Base-by-base conservation (phyloP, 129 eudicot species). In the Kitagawia praeruptora region DNA sequence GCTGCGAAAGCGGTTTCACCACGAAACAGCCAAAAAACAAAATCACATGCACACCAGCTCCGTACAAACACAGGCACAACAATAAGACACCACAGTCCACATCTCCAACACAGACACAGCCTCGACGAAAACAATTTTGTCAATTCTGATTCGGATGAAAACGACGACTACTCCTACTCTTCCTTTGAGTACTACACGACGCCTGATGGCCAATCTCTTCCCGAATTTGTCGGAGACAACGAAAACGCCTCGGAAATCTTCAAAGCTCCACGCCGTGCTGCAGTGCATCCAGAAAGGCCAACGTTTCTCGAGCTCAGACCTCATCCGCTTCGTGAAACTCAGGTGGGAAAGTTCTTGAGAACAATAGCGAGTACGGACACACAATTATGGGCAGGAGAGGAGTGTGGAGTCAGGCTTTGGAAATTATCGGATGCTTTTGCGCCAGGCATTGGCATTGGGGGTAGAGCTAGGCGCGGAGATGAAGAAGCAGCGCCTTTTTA, bases 361-460 rank as follows among this genome's bases (percentile, higher is more conserved):
- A 87, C 98, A 0, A 90, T 96, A 39, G 93, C 90, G 0, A 87
- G 97, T 77, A 96, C 99, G 28, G 91, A 92, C 74, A 90, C 93
- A 7, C 98, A 96, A 49, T 40, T 96, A 46, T 96, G 99, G 99
- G 99, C 93, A 8, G 99, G 99, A 14, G 97, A 89, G 83, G 99
- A 96, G 80, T 86, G 81, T 6, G 99, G 99, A 31, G 97, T 96
- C 25, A 76, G 99, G 87, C 89, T 92, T 27, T 96, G 99, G 99
- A 89, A 89, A 39, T 85, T 89, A 41, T 31, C 85, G 2, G 98
- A 96, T 64, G 87, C 89, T 46, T 96, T 79, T 70, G 88, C 86
- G 70, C 85, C 95, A 0, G 99, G 99, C 48, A 71, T 74, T 23
- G 99, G 99, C 49, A 53, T 86, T 3, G 97, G 95, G 1, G 93